Percentiles rank a stretch among this genome's conserved stretches.
Conservation (phyloP, 495 filamentous ascomycete genomes). For the Copromyces sp. region DNA sequence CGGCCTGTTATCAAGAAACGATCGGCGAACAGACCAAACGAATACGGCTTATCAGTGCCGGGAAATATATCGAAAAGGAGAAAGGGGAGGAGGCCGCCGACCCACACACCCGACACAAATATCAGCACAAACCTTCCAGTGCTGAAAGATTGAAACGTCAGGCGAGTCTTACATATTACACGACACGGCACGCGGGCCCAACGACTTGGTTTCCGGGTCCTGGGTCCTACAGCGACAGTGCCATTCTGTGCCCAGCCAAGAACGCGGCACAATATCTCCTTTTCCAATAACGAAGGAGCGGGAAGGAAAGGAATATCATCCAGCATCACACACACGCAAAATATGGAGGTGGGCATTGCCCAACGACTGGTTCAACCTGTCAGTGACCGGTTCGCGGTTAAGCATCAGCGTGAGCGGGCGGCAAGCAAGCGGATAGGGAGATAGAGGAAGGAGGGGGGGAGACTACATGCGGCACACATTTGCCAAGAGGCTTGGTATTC, state of each 20-base stretch:
- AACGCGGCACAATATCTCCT: not conserved
- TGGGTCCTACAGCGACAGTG: not conserved
- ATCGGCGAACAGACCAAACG: not conserved
- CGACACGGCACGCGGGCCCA: not conserved
- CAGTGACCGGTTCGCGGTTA: not conserved
- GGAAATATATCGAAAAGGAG: not conserved
- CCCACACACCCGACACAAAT: not conserved
- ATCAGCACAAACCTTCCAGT: not conserved
- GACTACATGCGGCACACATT: not conserved
- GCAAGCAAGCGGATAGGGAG: not conserved
- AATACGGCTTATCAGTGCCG: not conserved
- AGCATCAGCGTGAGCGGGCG: not conserved
- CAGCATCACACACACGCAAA: not conserved
- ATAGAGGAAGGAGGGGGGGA: not conserved
- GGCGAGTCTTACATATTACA: not conserved
- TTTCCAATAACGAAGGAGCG: not conserved
- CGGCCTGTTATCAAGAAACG: not conserved
- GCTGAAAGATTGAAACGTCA: not conserved
- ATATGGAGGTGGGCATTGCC: not conserved
- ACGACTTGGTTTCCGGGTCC: not conserved
- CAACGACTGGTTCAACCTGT: not conserved
- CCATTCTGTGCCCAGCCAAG: not conserved
- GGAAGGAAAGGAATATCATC: not conserved
- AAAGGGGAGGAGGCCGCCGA: not conserved
- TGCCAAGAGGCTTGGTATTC: not conserved